Percentiles rank a stretch among this genome's conserved stretches.
phyloP scores from a whole-genome alignment of 2,329 filamentous ascomycete genomes.

The Talaromyces amestolkiae region DNA sequence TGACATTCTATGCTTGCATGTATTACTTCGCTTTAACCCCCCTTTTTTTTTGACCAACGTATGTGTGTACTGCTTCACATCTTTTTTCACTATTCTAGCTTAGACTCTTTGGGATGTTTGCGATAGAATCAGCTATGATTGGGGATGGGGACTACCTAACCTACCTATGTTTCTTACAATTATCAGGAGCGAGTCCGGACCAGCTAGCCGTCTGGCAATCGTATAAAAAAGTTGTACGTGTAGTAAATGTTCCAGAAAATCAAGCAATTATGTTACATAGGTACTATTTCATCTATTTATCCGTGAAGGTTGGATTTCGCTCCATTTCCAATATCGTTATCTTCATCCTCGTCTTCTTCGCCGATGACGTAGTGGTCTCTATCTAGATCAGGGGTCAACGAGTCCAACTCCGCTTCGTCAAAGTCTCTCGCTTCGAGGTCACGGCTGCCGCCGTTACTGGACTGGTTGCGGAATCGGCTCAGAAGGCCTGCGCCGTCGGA shows the following conservation, averaged over 20 bases:
- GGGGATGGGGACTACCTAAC: no score
- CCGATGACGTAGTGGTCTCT: conserved; percentile 50
- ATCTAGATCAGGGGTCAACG: conserved; percentile 21
- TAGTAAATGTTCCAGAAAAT: not conserved
- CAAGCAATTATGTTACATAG: not conserved
- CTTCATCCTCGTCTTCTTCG: conserved; percentile 41
- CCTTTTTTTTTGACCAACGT: no score
- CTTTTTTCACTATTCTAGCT: not conserved
- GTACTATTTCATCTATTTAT: not conserved
- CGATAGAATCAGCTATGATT: not conserved
- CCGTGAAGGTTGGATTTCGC: not conserved
- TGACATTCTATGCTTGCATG: no score
- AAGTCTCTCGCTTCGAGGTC: conserved; percentile 63
- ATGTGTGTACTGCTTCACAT: not conserved
- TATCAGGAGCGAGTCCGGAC: no score
- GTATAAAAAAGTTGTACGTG: no score
- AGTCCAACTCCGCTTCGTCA: conserved; percentile 60
- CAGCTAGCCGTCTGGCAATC: not conserved
- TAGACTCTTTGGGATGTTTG: not conserved
- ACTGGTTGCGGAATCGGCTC: conserved; percentile 49
- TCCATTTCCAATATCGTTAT: conserved; percentile 4
- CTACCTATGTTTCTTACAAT: no score
- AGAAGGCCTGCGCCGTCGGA: conserved; percentile 38
- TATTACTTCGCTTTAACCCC: no score
- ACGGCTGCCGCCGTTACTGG: conserved; percentile 27